A percentile compares a stretch with the other conserved stretches of the same genome.
These are phyloP conservation scores for Populus davidiana DNA, from an alignment of 345 rosid genomes.

Conservation along the genomic window DNA sequence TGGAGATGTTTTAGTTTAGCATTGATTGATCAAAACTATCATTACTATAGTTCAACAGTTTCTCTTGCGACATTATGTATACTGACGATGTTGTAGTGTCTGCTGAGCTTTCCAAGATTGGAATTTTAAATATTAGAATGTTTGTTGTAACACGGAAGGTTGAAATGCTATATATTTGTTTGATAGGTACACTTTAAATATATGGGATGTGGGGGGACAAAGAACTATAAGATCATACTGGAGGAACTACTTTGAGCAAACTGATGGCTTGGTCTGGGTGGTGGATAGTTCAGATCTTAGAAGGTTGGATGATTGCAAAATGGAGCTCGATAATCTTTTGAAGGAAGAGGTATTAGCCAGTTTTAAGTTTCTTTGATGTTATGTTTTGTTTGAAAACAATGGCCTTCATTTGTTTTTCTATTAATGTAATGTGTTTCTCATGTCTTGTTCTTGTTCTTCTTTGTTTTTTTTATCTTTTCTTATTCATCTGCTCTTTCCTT, in stretches of 20 bases:
- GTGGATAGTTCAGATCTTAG: slow-evolving; percentile 93
- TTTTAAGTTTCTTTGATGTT: neutral
- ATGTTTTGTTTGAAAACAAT: neutral
- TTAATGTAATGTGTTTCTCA: neutral
- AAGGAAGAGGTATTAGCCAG: slow-evolving; percentile 74
- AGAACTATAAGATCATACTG: slow-evolving; percentile 88
- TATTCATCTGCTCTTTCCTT: neutral
- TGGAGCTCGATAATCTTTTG: slow-evolving; percentile 87
- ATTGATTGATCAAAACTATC: no score
- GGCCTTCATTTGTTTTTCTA: neutral
- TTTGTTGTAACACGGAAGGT: neutral
- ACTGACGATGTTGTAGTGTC: neutral
- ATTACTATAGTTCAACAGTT: neutral
- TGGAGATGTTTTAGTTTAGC: no score
- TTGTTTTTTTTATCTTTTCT: neutral
- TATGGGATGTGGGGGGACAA: slow-evolving; percentile 98
- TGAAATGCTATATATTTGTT: neutral
- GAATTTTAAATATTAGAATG: slow-evolving; percentile 2
- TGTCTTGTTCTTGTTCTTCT: neutral
- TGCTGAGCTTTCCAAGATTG: neutral
- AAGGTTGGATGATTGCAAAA: slow-evolving; percentile 85
- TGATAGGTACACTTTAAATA: slow-evolving; percentile 69
- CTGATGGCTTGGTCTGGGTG: slow-evolving; percentile 95
- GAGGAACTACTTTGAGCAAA: slow-evolving; percentile 97
- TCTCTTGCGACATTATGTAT: neutral